These are phyloP conservation scores for Warburgia ugandensis DNA, from an alignment of 164 flowering plant genomes.

Conservation along the genomic window DNA sequence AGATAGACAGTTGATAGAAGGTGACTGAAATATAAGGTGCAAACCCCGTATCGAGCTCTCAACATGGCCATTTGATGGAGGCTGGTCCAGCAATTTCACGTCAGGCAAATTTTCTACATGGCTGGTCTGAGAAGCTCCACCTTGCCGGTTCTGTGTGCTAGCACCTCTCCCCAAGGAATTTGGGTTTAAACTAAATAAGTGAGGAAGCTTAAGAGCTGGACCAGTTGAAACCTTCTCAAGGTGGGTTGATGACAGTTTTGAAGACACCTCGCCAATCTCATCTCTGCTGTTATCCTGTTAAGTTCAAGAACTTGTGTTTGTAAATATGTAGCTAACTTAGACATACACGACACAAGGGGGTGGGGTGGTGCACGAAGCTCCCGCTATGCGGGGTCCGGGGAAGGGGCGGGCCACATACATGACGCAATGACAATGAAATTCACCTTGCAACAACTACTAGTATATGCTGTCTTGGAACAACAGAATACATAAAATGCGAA, in stretches of 20 bases:
- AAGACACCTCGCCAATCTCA: conserved; percentile 55
- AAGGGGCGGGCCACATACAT: too few relatives aligned
- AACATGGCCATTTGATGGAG: conserved; percentile 30
- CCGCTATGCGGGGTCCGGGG: too few relatives aligned
- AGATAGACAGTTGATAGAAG: not conserved
- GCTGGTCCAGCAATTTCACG: conserved; percentile 37
- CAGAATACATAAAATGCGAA: too few relatives aligned
- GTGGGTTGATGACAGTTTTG: conserved; percentile 64
- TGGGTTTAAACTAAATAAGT: conserved; percentile 77
- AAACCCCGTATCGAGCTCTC: conserved; percentile 61
- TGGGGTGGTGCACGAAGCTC: too few relatives aligned
- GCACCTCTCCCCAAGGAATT: conserved; percentile 73
- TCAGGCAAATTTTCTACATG: conserved; percentile 51
- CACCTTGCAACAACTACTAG: too few relatives aligned
- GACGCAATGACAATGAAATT: too few relatives aligned
- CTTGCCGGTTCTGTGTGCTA: conserved; percentile 50
- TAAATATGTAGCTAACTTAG: conserved; percentile 1
- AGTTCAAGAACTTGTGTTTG: conserved; percentile 4
- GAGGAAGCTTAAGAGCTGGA: conserved; percentile 87
- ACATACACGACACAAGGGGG: too few relatives aligned
- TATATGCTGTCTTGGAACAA: too few relatives aligned
- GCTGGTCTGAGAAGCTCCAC: conserved; percentile 32
- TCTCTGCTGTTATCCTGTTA: conserved; percentile 55
- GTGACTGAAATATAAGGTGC: not conserved
- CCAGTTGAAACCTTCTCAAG: conserved; percentile 63